phyloP scores from a whole-genome alignment of 352 stramenopile genomes.

The Phytophthora europaea region DNA sequence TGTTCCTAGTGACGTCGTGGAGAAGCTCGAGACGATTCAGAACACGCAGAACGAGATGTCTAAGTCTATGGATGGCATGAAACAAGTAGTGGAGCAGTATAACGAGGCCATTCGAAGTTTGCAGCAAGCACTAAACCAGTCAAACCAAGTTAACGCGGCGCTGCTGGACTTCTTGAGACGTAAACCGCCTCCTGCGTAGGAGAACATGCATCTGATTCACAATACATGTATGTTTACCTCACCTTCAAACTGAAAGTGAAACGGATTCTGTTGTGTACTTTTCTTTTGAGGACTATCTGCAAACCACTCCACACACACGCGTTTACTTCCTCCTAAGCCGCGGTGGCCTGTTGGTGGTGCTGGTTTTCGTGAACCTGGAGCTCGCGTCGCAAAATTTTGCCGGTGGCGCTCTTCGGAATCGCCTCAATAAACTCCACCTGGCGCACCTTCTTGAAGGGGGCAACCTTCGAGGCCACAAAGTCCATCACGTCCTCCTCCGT shows the following conservation, averaged over 20 bases:
- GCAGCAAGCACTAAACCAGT: slow-evolving; percentile 34
- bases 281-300: slow-evolving; percentile 19
- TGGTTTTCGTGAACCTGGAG: slow-evolving; percentile 64
- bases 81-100: slow-evolving; percentile 38
- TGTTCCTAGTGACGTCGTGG: slow-evolving; percentile 9
- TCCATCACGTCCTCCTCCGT: slow-evolving; percentile 83
- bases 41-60: slow-evolving; percentile 33
- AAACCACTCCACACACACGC: slow-evolving; percentile 4
- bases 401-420: slow-evolving; percentile 91
- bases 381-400: slow-evolving; percentile 93
- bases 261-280: slow-evolving; percentile 3
- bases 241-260: background rate
- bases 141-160: slow-evolving; percentile 40
- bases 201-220: background rate
- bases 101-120: slow-evolving; percentile 35
- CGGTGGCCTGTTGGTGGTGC: slow-evolving; percentile 30
- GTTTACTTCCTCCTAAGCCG: slow-evolving; percentile 8
- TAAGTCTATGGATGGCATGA: slow-evolving; percentile 35
- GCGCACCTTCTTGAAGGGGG: slow-evolving; percentile 90
- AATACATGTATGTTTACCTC: background rate
- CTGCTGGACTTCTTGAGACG: slow-evolving; percentile 35
- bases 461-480: slow-evolving; percentile 86
- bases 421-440: slow-evolving; percentile 85
- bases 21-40: slow-evolving; percentile 31
- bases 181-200: slow-evolving; percentile 15